phyloP scores from a whole-genome alignment of 2,329 filamentous ascomycete genomes.

The Elsinoe perseae region DNA sequence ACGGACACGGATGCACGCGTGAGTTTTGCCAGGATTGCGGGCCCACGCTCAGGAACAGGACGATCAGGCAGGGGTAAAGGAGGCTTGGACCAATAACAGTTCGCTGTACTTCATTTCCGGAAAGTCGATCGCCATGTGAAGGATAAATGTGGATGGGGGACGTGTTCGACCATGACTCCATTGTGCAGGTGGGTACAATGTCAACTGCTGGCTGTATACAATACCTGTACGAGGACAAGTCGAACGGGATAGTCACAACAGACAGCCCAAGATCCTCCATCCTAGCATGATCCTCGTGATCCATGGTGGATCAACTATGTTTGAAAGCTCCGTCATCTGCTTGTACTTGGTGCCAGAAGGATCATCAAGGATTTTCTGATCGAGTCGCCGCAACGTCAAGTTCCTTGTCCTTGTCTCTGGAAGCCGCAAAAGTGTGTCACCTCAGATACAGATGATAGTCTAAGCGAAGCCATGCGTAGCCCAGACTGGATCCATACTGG shows the following conservation, averaged over 20 bases:
- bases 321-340: conserved; percentile 7
- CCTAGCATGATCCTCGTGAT: not conserved
- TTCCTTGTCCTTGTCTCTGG: not conserved
- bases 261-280: not conserved
- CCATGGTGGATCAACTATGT: conserved; percentile 5
- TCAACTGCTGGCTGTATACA: too few species aligned
- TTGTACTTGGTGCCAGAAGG: not conserved
- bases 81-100: conserved; percentile 6
- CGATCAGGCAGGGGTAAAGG: conserved; percentile 14
- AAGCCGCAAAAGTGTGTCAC: conserved; percentile 5
- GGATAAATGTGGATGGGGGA: not conserved
- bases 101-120: conserved; percentile 8
- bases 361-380: conserved; percentile 4
- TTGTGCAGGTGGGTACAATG: not conserved
- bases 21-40: not conserved
- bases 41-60: too few species aligned
- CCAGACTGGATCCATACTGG: not conserved
- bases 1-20: conserved; percentile 1
- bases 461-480: not conserved
- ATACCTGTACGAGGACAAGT: too few species aligned
- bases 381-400: not conserved
- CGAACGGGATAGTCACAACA: not conserved
- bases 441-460: not conserved
- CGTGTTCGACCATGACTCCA: not conserved
- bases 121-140: not conserved